phyloP scores from a whole-genome alignment of 2,329 filamentous ascomycete species.

The Macrophomina phaseolina region DNA sequence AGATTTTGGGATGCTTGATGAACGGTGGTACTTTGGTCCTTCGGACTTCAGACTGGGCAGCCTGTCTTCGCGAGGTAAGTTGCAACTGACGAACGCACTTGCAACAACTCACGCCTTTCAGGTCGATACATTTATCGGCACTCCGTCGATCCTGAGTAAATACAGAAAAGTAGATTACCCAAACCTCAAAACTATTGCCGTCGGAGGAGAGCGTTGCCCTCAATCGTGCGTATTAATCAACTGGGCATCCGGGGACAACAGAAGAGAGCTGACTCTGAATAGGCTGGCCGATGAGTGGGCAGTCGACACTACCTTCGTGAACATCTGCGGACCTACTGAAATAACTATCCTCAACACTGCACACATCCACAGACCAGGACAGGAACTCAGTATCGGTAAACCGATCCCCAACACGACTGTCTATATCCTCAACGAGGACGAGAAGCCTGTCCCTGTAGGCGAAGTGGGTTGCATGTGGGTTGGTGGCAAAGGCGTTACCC shows the following conservation, averaged over 20 bases:
- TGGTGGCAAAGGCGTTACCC: conserved; percentile 61
- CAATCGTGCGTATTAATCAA: conserved; percentile 45
- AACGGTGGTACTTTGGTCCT: conserved; percentile 64
- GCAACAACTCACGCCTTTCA: conserved; percentile 30
- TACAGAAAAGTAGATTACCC: conserved; percentile 55
- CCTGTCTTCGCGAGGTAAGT: conserved; percentile 53
- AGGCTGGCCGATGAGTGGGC: conserved; percentile 64
- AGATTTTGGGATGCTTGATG: conserved; percentile 63
- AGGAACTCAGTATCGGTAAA: conserved; percentile 58
- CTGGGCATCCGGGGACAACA: neutral
- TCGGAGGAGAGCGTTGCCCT: conserved; percentile 61
- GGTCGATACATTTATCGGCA: conserved; percentile 62
- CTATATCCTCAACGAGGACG: conserved; percentile 59
- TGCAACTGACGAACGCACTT: neutral
- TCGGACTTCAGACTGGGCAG: conserved; percentile 57
- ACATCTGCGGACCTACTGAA: conserved; percentile 66
- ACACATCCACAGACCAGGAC: conserved; percentile 55
- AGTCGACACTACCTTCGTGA: conserved; percentile 45
- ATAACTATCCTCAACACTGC: conserved; percentile 66
- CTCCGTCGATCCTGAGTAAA: conserved; percentile 60
- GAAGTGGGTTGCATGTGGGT: conserved; percentile 62
- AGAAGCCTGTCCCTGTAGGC: conserved; percentile 54
- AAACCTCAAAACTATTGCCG: conserved; percentile 59
- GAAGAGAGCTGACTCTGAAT: neutral
- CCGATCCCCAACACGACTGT: conserved; percentile 64